A percentile compares a stretch with the other conserved stretches of the same genome.
Conservation (phyloP, 345 rosid species). For the Diplotaxis tenuifolia region DNA sequence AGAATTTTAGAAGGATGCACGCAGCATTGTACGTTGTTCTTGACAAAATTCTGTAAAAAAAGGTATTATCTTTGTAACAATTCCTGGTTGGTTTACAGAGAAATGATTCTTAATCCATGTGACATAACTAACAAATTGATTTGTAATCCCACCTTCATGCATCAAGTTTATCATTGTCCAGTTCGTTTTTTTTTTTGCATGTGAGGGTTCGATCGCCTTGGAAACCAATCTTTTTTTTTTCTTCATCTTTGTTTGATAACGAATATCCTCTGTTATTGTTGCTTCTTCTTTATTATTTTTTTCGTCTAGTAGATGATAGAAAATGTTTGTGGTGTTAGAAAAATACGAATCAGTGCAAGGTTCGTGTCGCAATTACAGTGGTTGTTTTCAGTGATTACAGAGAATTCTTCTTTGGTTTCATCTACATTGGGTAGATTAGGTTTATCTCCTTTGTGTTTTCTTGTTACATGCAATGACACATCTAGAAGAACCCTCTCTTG, state of each 20-base stretch:
- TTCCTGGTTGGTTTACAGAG: neutral
- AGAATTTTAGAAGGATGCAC: slow-evolving; percentile 11
- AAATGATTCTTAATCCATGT: neutral
- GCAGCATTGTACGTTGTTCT: slow-evolving; percentile 7
- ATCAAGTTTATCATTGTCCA: neutral
- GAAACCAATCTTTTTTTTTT: neutral
- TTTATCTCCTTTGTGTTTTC: neutral
- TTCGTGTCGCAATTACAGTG: neutral
- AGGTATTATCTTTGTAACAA: neutral
- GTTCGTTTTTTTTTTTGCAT: neutral
- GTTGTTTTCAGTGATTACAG: neutral
- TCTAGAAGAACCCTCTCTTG: neutral
- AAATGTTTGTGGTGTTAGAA: neutral
- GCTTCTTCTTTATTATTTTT: neutral
- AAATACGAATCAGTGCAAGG: neutral
- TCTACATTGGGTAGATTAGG: neutral
- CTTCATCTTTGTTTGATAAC: neutral
- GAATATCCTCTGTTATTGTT: slow-evolving; percentile 17
- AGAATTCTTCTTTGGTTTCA: neutral
- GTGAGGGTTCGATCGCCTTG: slow-evolving; percentile 1
- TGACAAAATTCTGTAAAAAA: slow-evolving; percentile 23
- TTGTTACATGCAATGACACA: neutral
- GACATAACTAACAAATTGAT: neutral
- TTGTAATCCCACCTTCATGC: slow-evolving; percentile 4
- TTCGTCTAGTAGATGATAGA: neutral